Evolutionary conservation across 495 filamentous ascomycete species (phyloP).

Genomic region (Podospora fimiseda): DNA sequence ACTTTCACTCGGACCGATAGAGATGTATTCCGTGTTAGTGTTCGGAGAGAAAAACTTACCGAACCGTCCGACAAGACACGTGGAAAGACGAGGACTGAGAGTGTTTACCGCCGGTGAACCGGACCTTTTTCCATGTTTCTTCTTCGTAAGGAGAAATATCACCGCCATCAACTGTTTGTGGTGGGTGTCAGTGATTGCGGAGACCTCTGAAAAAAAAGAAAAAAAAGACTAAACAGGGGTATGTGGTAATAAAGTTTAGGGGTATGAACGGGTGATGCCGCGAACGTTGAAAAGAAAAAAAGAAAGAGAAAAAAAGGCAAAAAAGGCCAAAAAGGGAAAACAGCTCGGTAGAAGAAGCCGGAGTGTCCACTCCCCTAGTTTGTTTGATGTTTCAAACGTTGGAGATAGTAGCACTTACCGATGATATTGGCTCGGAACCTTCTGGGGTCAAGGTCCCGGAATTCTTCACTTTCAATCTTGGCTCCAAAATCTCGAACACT

Average conservation of each 20-base stretch:
- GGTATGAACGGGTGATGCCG: neutral
- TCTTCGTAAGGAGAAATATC: constrained; percentile 44
- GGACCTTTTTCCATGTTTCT: constrained; percentile 71
- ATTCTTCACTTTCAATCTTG: constrained; percentile 47
- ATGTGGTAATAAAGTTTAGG: too few relatives aligned
- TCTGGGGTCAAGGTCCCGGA: constrained; percentile 49
- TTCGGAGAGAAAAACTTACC: constrained; percentile 25
- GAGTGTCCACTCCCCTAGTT: too few relatives aligned
- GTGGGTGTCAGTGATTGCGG: constrained; percentile 11
- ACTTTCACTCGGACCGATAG: neutral
- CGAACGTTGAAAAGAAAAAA: too few relatives aligned
- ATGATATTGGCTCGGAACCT: constrained; percentile 86
- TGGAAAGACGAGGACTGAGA: constrained; percentile 33
- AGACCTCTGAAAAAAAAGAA: neutral
- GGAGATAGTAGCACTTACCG: constrained; percentile 32
- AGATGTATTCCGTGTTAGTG: too few relatives aligned
- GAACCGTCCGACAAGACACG: constrained; percentile 64
- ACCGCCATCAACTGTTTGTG: constrained; percentile 31
- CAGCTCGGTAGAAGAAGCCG: too few relatives aligned
- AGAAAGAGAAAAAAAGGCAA: neutral
- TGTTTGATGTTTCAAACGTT: too few relatives aligned
- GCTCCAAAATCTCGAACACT: constrained; percentile 60
- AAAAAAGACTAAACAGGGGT: too few relatives aligned
- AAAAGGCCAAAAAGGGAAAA: neutral
- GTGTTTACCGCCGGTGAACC: constrained; percentile 45